A percentile compares a stretch with the other conserved stretches of the same genome.
Conservation (phyloP, 108 stramenopile species). For the Seminavis robusta region DNA sequence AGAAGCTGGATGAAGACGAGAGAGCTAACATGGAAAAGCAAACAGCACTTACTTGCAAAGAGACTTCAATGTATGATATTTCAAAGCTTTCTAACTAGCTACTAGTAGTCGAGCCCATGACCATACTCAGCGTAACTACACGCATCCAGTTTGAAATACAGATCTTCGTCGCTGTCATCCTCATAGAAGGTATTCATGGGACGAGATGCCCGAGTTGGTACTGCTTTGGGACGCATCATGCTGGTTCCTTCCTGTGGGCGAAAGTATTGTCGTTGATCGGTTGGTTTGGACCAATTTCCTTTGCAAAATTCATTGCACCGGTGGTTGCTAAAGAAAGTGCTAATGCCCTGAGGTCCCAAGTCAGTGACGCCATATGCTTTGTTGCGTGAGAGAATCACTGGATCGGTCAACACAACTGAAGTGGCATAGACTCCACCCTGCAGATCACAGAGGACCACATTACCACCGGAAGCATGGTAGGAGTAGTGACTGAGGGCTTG, state of each 20-base stretch:
- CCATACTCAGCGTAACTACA: no score
- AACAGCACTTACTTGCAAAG: no score
- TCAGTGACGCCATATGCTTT: conserved; percentile 34
- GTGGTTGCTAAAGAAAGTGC: conserved; percentile 35
- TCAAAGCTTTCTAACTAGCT: no score
- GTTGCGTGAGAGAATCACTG: conserved; percentile 40
- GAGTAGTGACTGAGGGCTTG: conserved; percentile 49
- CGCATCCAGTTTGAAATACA: no score
- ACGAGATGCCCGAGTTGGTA: no score
- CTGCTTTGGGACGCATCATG: conserved; percentile 27
- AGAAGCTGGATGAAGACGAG: no score
- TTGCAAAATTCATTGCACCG: conserved; percentile 44
- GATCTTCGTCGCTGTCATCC: no score
- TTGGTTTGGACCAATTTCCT: conserved; percentile 24
- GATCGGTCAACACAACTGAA: conserved; percentile 39
- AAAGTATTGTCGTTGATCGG: conserved; percentile 11
- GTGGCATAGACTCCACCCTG: conserved; percentile 44
- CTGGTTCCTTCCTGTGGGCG: no score
- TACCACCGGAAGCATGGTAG: conserved; percentile 41
- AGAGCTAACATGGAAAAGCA: no score
- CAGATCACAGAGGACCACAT: conserved; percentile 44
- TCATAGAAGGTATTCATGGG: no score
- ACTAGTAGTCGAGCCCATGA: no score
- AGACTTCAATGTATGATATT: no score
- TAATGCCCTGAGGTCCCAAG: conserved; percentile 34